Conservation (phyloP, 2,329 filamentous ascomycete species). For the Fusarium buxicola region DNA sequence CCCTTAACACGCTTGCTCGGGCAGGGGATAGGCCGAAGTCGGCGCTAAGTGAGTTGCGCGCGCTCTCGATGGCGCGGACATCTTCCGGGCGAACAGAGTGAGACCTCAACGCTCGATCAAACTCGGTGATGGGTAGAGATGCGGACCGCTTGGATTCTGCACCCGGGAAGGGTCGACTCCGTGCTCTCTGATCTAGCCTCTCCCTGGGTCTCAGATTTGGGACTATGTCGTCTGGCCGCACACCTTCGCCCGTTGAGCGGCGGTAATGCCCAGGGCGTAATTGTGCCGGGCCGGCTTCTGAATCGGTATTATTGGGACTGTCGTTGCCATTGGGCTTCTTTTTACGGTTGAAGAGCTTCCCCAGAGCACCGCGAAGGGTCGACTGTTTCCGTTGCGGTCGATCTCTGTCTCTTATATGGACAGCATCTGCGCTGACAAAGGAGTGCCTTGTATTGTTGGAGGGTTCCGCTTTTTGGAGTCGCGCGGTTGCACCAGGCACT, state of each 20-base stretch:
- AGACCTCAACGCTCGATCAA: constrained; percentile 69
- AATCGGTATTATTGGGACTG: constrained; percentile 40
- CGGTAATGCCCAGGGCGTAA: constrained; percentile 42
- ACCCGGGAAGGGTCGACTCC: constrained; percentile 52
- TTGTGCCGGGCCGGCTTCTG: constrained; percentile 38
- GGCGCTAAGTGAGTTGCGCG: constrained; percentile 64
- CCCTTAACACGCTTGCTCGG: constrained; percentile 44
- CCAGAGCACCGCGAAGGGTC: constrained; percentile 65
- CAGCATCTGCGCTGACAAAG: constrained; percentile 54
- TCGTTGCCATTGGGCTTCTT: constrained; percentile 55
- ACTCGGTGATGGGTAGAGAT: constrained; percentile 70
- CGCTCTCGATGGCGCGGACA: constrained; percentile 64
- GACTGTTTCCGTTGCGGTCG: constrained; percentile 67
- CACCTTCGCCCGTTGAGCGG: constrained; percentile 31
- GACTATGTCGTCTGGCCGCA: constrained; percentile 26
- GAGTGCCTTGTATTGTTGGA: constrained; percentile 61
- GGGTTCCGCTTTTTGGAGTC: constrained; percentile 42
- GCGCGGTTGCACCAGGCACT: constrained; percentile 26
- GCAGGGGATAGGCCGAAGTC: constrained; percentile 55
- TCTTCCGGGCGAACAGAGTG: constrained; percentile 70
- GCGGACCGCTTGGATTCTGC: constrained; percentile 64
- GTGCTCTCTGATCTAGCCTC: constrained; percentile 51
- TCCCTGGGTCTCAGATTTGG: constrained; percentile 31
- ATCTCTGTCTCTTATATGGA: constrained; percentile 36
- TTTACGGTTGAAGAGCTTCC: constrained; percentile 69